phyloP scores from a whole-genome alignment of 1,284 basidiomycete species.

The Hypsizygus ulmarius region DNA sequence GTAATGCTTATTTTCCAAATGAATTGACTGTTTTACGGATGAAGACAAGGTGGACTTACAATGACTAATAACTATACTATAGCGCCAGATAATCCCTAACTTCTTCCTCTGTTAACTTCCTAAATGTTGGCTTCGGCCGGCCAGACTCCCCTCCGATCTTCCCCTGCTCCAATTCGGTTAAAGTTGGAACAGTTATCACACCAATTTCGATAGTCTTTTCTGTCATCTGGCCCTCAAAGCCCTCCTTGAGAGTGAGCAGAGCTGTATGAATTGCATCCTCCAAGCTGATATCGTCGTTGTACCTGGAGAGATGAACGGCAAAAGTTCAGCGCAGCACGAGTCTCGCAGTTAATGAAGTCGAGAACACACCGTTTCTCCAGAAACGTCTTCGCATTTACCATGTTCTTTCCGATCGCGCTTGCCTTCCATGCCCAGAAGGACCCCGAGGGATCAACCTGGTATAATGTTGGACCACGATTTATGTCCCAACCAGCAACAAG shows the following conservation, averaged over 20 bases:
- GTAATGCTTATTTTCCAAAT: neutral
- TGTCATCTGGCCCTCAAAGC: conserved; percentile 99
- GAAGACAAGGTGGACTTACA: conserved; percentile 27
- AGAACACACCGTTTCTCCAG: conserved; percentile 84
- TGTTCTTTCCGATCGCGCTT: conserved; percentile 99
- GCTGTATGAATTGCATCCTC: conserved; percentile 99
- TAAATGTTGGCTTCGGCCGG: conserved; percentile 82
- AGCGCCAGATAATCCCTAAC: conserved; percentile 90
- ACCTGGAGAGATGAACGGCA: conserved; percentile 50
- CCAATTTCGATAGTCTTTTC: conserved; percentile 99
- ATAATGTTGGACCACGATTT: conserved; percentile 88
- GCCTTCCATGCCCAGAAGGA: conserved; percentile 99
- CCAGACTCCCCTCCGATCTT: conserved; percentile 73
- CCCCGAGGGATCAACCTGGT: conserved; percentile 98
- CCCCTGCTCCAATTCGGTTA: conserved; percentile 71
- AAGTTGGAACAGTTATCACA: conserved; percentile 84
- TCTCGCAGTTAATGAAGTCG: neutral
- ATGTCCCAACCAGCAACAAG: conserved; percentile 96
- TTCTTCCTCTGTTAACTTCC: conserved; percentile 92
- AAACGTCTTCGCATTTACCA: conserved; percentile 99
- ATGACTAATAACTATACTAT: conserved; percentile 36
- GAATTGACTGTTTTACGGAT: conserved; percentile 9
- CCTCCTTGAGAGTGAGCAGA: conserved; percentile 97
- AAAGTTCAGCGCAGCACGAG: conserved; percentile 9
- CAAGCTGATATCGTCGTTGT: conserved; percentile 98